Percentiles rank a stretch among this genome's conserved stretches.
Conservation (phyloP, 1,284 basidiomycete species). For the Athelia psychrophila region DNA sequence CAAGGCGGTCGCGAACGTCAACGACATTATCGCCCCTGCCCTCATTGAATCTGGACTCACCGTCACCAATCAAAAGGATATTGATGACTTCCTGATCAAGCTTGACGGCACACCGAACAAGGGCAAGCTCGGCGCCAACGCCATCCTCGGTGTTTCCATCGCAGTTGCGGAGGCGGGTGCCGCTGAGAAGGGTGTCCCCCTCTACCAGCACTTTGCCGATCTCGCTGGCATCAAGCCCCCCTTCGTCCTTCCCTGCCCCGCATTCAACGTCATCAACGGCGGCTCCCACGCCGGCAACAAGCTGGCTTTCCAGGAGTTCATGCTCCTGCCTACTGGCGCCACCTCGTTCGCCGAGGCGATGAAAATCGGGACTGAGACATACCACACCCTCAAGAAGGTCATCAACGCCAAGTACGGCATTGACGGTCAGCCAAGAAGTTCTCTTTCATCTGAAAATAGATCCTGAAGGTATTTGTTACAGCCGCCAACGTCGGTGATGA, state of each 20-base stretch:
- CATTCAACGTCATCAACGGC: conserved; percentile 99
- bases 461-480: conserved; percentile 26
- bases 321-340: conserved; percentile 97
- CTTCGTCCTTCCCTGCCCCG: conserved; percentile 87
- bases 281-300: conserved; percentile 99
- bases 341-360: conserved; percentile 92
- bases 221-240: conserved; percentile 94
- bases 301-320: conserved; percentile 99
- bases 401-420: conserved; percentile 99
- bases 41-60: conserved; percentile 86
- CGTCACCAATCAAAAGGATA: conserved; percentile 93
- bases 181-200: conserved; percentile 89
- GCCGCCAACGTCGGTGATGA: conserved; percentile 99
- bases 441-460: background rate
- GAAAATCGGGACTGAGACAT: conserved; percentile 98
- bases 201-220: conserved; percentile 96
- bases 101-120: conserved; percentile 98
- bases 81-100: conserved; percentile 99
- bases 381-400: conserved; percentile 99
- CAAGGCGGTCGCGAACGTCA: conserved; percentile 96
- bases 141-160: conserved; percentile 98
- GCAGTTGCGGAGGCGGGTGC: conserved; percentile 94
- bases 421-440: conserved; percentile 61
- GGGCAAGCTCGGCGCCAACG: conserved; percentile 99
- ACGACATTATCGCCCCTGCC: conserved; percentile 87